Conservation (phyloP, 192 early-diverging fungal species). For the Backusella tarrabulga region DNA sequence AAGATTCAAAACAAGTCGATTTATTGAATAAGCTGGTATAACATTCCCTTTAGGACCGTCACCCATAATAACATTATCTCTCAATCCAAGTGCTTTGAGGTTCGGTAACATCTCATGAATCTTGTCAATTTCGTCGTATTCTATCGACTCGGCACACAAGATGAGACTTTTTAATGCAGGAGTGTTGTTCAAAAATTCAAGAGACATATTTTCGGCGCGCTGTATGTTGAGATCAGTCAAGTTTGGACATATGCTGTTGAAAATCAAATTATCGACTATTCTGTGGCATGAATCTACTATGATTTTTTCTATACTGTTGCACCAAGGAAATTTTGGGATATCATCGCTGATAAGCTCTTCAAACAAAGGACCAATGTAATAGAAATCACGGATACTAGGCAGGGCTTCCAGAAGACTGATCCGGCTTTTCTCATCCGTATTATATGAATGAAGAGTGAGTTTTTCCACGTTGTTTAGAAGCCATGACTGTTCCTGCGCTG, state of each 20-base stretch:
- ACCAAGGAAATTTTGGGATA: background rate
- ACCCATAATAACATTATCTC: background rate
- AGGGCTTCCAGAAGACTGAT: background rate
- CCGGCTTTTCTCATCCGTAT: background rate
- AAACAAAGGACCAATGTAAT: background rate
- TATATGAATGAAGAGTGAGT: background rate
- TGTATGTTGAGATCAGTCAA: background rate
- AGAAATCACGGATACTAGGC: background rate
- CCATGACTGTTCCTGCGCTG: background rate
- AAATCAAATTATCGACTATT: background rate
- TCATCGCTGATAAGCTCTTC: background rate
- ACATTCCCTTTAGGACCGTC: background rate
- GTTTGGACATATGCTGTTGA: background rate
- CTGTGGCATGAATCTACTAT: background rate
- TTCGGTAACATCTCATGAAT: background rate
- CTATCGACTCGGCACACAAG: background rate
- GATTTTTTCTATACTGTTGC: background rate
- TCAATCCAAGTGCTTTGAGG: background rate
- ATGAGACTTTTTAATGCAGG: background rate
- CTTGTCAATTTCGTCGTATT: background rate
- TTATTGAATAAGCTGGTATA: background rate
- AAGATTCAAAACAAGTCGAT: background rate
- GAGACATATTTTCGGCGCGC: background rate
- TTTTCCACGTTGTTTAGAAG: background rate
- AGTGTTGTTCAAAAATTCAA: background rate